A percentile compares a stretch with the other conserved stretches of the same genome.
These are phyloP conservation scores for Ophiostoma ips DNA, from an alignment of 2,329 filamentous ascomycete species.

Conservation along the genomic window DNA sequence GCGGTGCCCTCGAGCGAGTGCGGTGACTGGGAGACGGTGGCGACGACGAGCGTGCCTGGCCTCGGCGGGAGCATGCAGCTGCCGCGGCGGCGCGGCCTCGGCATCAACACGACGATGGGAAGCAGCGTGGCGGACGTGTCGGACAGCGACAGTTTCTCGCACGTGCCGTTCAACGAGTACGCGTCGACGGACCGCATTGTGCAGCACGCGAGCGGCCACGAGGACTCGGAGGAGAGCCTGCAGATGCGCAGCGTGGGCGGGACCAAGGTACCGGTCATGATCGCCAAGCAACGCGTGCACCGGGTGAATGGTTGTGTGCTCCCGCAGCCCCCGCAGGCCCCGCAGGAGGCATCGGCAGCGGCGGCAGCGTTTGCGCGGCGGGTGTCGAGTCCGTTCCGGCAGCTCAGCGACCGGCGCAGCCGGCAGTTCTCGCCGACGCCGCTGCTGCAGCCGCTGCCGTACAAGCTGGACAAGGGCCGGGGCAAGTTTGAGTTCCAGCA, in stretches of 20 bases:
- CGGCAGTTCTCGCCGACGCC: slow-evolving; percentile 8
- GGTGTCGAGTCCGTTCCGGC: slow-evolving; percentile 11
- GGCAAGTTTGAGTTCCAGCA: slow-evolving; percentile 12
- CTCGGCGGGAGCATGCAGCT: slow-evolving; percentile 16
- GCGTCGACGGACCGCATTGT: slow-evolving; percentile 18
- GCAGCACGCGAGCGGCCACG: slow-evolving; percentile 13
- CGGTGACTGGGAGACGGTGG: slow-evolving; percentile 28
- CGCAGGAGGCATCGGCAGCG: slow-evolving; percentile 2
- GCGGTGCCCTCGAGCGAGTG: slow-evolving; percentile 17
- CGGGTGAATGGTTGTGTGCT: slow-evolving; percentile 20
- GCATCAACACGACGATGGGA: slow-evolving; percentile 18
- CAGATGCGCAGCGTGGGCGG: slow-evolving; percentile 13
- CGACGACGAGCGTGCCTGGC: slow-evolving; percentile 19
- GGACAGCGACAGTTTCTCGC: slow-evolving; percentile 17
- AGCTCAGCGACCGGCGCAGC: background rate
- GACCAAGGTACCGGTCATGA: slow-evolving; percentile 17
- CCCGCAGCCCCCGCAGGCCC: slow-evolving; percentile 1
- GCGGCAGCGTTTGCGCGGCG: slow-evolving; percentile 1
- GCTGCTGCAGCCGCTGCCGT: slow-evolving; percentile 1
- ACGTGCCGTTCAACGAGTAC: slow-evolving; percentile 12
- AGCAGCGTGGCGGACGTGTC: slow-evolving; percentile 34
- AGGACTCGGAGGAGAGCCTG: slow-evolving; percentile 10
- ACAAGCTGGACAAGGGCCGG: slow-evolving; percentile 2
- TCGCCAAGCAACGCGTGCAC: slow-evolving; percentile 19
- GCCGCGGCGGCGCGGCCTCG: background rate